These are phyloP conservation scores for Monascus purpureus DNA, from an alignment of 495 filamentous ascomycete genomes.

Conservation along the genomic window DNA sequence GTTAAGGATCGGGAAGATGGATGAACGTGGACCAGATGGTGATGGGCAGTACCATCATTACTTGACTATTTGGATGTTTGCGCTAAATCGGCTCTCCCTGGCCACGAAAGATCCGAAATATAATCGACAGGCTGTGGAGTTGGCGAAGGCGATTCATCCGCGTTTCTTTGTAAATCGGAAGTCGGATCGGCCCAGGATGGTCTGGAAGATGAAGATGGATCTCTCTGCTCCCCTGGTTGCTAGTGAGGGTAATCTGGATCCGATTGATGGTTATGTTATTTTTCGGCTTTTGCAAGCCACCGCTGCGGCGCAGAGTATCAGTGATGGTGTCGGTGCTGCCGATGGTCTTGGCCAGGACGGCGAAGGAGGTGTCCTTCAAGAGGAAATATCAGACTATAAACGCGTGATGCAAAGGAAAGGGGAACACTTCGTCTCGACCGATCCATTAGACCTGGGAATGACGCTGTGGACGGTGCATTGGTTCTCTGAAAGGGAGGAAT, in stretches of 20 bases:
- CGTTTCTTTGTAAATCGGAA: constrained; percentile 34
- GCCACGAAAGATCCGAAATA: constrained; percentile 36
- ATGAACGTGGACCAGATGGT: constrained; percentile 36
- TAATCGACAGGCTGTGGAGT: constrained; percentile 39
- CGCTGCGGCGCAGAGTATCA: constrained; percentile 13
- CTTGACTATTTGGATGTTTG: constrained; percentile 59
- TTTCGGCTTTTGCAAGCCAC: constrained; percentile 39
- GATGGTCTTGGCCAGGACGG: too few species aligned
- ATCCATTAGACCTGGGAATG: constrained; percentile 52
- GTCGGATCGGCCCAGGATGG: constrained; percentile 30
- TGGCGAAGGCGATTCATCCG: constrained; percentile 46
- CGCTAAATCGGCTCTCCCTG: constrained; percentile 42
- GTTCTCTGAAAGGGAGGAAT: constrained; percentile 34
- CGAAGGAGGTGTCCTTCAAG: constrained; percentile 15
- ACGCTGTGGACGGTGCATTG: constrained; percentile 50
- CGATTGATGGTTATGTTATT: constrained; percentile 45
- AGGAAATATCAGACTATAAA: constrained; percentile 46
- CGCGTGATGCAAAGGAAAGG: constrained; percentile 38
- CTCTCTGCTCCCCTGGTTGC: constrained; percentile 35
- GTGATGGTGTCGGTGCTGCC: too few species aligned
- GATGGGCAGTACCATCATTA: constrained; percentile 62
- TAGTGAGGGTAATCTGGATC: constrained; percentile 47
- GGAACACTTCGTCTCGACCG: constrained; percentile 33
- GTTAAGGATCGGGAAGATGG: constrained; percentile 47
- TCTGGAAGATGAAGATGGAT: constrained; percentile 50